Conservation (phyloP, 1,139 yeast genomes). For the Taphrina sp. region DNA sequence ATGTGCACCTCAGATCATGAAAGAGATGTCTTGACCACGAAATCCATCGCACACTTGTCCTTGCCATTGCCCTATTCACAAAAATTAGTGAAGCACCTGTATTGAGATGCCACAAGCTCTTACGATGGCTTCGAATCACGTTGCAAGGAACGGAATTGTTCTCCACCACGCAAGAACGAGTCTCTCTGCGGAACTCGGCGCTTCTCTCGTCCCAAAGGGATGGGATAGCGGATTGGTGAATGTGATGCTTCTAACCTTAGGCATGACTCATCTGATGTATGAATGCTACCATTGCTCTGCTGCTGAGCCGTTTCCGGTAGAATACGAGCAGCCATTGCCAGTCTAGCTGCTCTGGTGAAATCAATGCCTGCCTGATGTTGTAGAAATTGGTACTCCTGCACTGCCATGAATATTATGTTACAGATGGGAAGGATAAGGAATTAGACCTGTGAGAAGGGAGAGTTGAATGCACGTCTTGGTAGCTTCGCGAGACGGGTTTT, state of each 20-base stretch:
- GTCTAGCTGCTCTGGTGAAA: constrained; percentile 18
- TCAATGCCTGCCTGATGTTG: constrained; percentile 29
- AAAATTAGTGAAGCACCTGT: no score
- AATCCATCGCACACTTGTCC: no score
- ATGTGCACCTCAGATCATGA: no score
- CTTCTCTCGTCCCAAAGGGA: not conserved
- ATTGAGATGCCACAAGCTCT: no score
- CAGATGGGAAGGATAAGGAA: no score
- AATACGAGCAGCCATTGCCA: constrained; percentile 16
- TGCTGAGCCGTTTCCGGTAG: not conserved
- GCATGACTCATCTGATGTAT: not conserved
- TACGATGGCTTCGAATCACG: not conserved
- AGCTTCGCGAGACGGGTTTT: no score
- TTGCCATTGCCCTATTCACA: no score
- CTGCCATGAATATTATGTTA: no score
- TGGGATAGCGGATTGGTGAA: constrained; percentile 11
- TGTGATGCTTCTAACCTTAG: not conserved
- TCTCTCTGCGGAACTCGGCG: constrained; percentile 22
- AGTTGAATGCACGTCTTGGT: no score
- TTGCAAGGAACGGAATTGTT: constrained; percentile 7
- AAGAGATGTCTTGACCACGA: no score
- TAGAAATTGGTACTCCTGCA: no score
- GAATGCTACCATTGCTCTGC: not conserved
- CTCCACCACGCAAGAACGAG: constrained; percentile 28
- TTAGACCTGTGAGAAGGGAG: no score